Conservation (phyloP, 768 basidiomycete genomes). For the Termitomyces bulborhizus region DNA sequence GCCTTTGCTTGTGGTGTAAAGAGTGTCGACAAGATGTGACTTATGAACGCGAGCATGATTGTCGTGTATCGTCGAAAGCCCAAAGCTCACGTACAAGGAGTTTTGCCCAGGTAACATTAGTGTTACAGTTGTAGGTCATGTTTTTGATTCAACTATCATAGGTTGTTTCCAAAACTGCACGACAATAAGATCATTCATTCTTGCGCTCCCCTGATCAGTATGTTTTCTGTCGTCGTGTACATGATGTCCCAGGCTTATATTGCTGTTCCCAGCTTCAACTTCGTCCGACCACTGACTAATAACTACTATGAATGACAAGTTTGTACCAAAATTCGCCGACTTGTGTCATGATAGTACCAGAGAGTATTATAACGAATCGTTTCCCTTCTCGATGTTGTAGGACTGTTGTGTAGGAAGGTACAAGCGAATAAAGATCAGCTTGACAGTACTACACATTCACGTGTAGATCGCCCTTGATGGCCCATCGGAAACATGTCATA, state of each 20-base stretch:
- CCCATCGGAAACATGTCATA: background rate
- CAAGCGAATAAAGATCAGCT: background rate
- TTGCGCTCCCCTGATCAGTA: background rate
- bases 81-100: constrained; percentile 41
- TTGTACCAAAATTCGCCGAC: background rate
- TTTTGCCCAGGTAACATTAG: constrained; percentile 45
- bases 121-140: background rate
- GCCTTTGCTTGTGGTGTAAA: constrained; percentile 55
- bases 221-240: background rate
- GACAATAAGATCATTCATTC: background rate
- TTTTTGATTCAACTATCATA: background rate
- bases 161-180: background rate
- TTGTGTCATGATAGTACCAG: background rate
- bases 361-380: background rate
- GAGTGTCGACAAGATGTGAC: constrained; percentile 40
- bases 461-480: background rate
- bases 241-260: background rate
- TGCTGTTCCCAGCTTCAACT: background rate
- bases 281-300: background rate
- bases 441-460: too few species aligned
- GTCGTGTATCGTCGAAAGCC: constrained; percentile 51
- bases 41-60: constrained; percentile 35
- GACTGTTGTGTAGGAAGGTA: background rate
- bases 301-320: background rate
- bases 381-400: background rate